Percentiles rank a stretch among this genome's conserved stretches.
Conservation (phyloP, 371 early-diverging fungal genomes). For the Mortierella sp. region DNA sequence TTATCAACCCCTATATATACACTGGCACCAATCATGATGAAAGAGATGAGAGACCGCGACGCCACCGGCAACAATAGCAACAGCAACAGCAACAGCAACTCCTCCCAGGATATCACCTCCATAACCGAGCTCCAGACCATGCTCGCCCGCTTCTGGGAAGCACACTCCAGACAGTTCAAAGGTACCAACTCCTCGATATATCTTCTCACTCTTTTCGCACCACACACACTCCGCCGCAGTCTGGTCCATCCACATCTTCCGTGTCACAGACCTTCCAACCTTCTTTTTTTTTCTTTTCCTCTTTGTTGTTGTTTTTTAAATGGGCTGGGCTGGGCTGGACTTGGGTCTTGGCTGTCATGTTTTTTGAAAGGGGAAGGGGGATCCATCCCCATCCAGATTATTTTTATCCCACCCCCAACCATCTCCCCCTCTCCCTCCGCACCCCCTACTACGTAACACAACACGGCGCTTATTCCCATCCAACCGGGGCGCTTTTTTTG, state of each 20-base stretch:
- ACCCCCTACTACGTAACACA: slow-evolving; percentile 10
- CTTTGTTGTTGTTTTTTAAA: not conserved
- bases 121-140: slow-evolving; percentile 52
- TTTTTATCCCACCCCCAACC: not conserved
- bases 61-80: slow-evolving; percentile 13
- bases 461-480: not conserved
- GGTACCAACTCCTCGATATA: slow-evolving; percentile 18
- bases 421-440: not conserved
- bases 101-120: slow-evolving; percentile 48
- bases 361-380: not conserved
- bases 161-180: slow-evolving; percentile 54
- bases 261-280: slow-evolving; percentile 1
- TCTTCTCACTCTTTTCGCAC: not conserved
- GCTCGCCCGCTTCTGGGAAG: slow-evolving; percentile 56
- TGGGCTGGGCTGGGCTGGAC: not conserved
- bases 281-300: not conserved
- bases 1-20: not conserved
- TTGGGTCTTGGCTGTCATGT: not conserved
- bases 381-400: slow-evolving; percentile 2
- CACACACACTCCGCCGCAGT: not conserved
- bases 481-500: not conserved
- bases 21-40: slow-evolving; percentile 26
- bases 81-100: not conserved
- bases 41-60: slow-evolving; percentile 40
- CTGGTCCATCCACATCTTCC: not conserved